phyloP scores from a whole-genome alignment of 2,329 filamentous ascomycete species.

The Nemania sp. region DNA sequence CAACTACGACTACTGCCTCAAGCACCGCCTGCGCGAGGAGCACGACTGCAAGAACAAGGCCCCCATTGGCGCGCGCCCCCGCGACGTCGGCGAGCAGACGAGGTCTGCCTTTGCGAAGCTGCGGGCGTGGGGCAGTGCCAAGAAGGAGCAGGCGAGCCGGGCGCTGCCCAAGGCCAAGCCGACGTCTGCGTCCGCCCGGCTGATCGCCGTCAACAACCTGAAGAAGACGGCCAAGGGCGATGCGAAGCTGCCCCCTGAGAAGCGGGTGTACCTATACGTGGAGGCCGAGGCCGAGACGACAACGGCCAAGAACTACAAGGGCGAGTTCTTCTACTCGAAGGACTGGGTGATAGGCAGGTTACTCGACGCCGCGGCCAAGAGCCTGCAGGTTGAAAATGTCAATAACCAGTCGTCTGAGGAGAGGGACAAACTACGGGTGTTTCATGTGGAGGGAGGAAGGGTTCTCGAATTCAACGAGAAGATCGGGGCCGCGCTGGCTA shows the following conservation, averaged over 20 bases:
- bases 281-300: slow-evolving; percentile 91
- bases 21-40: slow-evolving; percentile 81
- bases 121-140: slow-evolving; percentile 82
- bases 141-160: slow-evolving; percentile 71
- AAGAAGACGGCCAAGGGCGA: slow-evolving; percentile 94
- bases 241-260: slow-evolving; percentile 80
- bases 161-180: slow-evolving; percentile 73
- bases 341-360: slow-evolving; percentile 93
- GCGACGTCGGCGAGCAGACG: slow-evolving; percentile 70
- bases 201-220: slow-evolving; percentile 78
- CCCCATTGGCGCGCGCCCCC: slow-evolving; percentile 63
- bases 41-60: slow-evolving; percentile 85
- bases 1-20: slow-evolving; percentile 80
- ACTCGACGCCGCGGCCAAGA: slow-evolving; percentile 81
- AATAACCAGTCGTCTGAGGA: slow-evolving; percentile 84
- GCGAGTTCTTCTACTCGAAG: slow-evolving; percentile 81
- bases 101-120: slow-evolving; percentile 81
- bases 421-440: slow-evolving; percentile 84
- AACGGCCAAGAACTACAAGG: slow-evolving; percentile 83
- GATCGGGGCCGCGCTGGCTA: slow-evolving; percentile 77
- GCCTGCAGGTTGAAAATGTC: slow-evolving; percentile 82
- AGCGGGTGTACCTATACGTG: slow-evolving; percentile 89
- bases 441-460: slow-evolving; percentile 90
- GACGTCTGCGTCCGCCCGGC: slow-evolving; percentile 70
- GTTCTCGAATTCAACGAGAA: slow-evolving; percentile 90